Evolutionary conservation across 345 rosid genomes (phyloP).

Genomic region (Linum lewisii): DNA sequence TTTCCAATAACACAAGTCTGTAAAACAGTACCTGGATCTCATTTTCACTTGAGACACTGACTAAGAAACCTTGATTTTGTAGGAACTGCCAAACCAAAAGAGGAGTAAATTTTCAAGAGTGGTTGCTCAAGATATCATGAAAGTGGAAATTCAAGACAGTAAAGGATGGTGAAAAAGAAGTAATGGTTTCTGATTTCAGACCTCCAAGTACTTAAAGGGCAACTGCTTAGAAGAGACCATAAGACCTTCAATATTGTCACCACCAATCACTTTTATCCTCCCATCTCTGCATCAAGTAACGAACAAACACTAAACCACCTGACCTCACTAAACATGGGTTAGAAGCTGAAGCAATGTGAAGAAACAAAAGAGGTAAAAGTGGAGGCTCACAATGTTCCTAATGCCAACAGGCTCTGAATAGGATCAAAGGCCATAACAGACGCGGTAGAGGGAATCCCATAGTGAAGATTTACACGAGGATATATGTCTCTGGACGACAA

Average conservation of each 20-base stretch:
- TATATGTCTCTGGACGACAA: constrained; percentile 12
- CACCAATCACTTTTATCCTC: constrained; percentile 24
- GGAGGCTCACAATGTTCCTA: constrained; percentile 20
- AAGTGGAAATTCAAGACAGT: neutral
- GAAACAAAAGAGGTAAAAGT: neutral
- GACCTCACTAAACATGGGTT: neutral
- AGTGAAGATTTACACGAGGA: constrained; percentile 17
- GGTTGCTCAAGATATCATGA: neutral
- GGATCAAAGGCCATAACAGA: constrained; percentile 24
- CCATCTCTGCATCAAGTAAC: constrained; percentile 16
- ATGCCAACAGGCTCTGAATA: constrained; percentile 21
- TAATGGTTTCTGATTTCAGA: neutral
- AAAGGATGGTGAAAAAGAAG: neutral
- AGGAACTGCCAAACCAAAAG: constrained; percentile 14
- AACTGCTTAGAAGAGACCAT: constrained; percentile 13
- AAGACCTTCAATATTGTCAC: constrained; percentile 20
- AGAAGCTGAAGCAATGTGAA: neutral
- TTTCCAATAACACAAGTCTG: neutral
- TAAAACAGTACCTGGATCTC: constrained; percentile 20
- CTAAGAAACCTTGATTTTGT: constrained; percentile 22
- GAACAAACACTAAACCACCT: neutral
- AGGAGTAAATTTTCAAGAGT: neutral
- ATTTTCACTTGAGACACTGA: constrained; percentile 16
- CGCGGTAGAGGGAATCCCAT: constrained; percentile 22
- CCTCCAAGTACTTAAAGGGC: constrained; percentile 22